Percentiles rank a stretch among this genome's conserved stretches.
phyloP scores from a whole-genome alignment of 1,139 yeast genomes.

The Saccharomyces pastorianus region DNA sequence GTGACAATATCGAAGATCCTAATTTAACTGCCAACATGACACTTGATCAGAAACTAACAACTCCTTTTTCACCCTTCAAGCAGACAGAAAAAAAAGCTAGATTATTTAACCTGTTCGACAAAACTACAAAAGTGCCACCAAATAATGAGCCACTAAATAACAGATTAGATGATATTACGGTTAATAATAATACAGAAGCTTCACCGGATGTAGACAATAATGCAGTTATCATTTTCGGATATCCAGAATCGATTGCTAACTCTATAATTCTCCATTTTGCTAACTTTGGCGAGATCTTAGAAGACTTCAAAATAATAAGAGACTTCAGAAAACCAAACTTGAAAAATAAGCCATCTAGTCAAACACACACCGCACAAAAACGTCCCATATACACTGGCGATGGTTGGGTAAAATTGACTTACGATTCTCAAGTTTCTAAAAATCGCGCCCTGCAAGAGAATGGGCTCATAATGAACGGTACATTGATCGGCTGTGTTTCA shows the following conservation, averaged over 20 bases:
- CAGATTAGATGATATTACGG: too few species aligned
- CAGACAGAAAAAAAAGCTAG: neutral
- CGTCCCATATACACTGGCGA: conserved; percentile 69
- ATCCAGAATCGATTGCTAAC: conserved; percentile 61
- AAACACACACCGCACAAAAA: conserved; percentile 15
- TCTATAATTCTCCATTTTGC: conserved; percentile 63
- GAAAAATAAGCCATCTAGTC: conserved; percentile 5
- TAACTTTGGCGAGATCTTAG: conserved; percentile 70
- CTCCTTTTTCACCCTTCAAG: neutral
- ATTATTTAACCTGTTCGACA: neutral
- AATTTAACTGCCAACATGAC: neutral
- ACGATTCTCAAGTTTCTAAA: conserved; percentile 64
- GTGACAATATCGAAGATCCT: neutral
- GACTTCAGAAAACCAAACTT: conserved; percentile 12
- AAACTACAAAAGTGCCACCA: neutral
- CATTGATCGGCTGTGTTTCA: conserved; percentile 67
- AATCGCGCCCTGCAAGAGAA: conserved; percentile 74
- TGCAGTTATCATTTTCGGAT: conserved; percentile 79
- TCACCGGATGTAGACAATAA: conserved; percentile 34
- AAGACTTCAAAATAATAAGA: conserved; percentile 46
- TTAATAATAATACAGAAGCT: conserved; percentile 8
- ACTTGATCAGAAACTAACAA: neutral
- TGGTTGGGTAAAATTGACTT: conserved; percentile 80
- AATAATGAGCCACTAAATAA: neutral
- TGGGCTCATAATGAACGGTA: conserved; percentile 61